Conservation (phyloP, 148 eudicot species). For the Amaranthus palmeri region DNA sequence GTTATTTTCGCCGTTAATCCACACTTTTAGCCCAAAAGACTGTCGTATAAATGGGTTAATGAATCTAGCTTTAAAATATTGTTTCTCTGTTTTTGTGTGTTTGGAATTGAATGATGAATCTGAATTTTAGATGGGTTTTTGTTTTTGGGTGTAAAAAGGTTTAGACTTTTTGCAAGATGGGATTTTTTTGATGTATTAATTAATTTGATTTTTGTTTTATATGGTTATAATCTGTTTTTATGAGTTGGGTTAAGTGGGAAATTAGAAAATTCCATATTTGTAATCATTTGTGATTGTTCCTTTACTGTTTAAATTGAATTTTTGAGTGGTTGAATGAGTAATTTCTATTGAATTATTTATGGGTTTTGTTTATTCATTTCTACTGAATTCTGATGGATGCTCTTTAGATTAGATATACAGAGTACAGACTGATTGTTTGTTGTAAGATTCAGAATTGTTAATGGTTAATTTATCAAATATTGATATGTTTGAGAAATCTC, state of each 20-base stretch:
- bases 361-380: background rate
- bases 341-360: background rate
- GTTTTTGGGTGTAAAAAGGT: background rate
- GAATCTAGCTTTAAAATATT: too few relatives aligned
- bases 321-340: background rate
- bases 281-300: background rate
- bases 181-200: background rate
- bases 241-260: background rate
- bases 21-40: background rate
- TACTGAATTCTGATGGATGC: background rate
- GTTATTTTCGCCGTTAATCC: background rate
- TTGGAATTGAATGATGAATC: background rate
- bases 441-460: background rate
- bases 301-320: too few relatives aligned
- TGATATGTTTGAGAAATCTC: background rate
- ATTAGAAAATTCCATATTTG: background rate
- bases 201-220: background rate
- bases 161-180: slow-evolving; percentile 8
- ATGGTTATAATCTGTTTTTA: background rate
- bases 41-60: too few relatives aligned
- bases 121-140: background rate
- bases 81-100: background rate
- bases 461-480: background rate
- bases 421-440: background rate
- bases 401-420: too few relatives aligned